Evolutionary conservation across 768 basidiomycete genomes (phyloP).

Genomic region (Termitomyces sp.): DNA sequence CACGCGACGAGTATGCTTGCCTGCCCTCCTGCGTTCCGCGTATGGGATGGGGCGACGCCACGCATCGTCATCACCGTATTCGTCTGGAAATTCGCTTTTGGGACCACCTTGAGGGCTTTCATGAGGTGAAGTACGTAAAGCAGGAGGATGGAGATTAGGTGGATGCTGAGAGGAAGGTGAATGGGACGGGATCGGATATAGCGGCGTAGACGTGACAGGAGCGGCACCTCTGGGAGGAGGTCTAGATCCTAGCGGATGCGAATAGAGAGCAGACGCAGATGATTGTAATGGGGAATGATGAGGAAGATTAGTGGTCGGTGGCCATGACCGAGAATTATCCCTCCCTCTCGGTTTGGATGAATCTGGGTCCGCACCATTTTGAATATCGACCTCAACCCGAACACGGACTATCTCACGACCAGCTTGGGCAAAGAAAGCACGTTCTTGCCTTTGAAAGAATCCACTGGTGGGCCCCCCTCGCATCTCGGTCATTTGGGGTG

Average conservation of each 20-base stretch:
- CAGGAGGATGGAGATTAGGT: conserved; percentile 33
- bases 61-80: conserved; percentile 62
- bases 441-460: conserved; percentile 73
- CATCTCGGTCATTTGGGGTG: conserved; percentile 57
- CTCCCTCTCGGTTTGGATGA: conserved; percentile 20
- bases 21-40: conserved; percentile 70
- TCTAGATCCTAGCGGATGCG: conserved; percentile 30
- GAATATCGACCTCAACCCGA: conserved; percentile 64
- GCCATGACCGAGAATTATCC: conserved; percentile 21
- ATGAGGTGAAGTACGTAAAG: conserved; percentile 45
- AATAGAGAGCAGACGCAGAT: conserved; percentile 25
- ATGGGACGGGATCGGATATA: conserved; percentile 30
- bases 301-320: conserved; percentile 19
- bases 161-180: conserved; percentile 22
- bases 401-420: conserved; percentile 77
- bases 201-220: conserved; percentile 30
- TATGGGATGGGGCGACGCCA: conserved; percentile 75
- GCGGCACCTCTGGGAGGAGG: conserved; percentile 28
- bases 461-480: conserved; percentile 65
- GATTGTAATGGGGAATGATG: conserved; percentile 34
- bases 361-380: conserved; percentile 29
- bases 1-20: conserved; percentile 76
- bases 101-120: conserved; percentile 32
- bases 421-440: conserved; percentile 76
- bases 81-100: conserved; percentile 42